Percentiles rank a stretch among this genome's conserved stretches.
These are phyloP conservation scores for Blastobotrys proliferans DNA, from an alignment of 1,139 yeast species.

Conservation along the genomic window DNA sequence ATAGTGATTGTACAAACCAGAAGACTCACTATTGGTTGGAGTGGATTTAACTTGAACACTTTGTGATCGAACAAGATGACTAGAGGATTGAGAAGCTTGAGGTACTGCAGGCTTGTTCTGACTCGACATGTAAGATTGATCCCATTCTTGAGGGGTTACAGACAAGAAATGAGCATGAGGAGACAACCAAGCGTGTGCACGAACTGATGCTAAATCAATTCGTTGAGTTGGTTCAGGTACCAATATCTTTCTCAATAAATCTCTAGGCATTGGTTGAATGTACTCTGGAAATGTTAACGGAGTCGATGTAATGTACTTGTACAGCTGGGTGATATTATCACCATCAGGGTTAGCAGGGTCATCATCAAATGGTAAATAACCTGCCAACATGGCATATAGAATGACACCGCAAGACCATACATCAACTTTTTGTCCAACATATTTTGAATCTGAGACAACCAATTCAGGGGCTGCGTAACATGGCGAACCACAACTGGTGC, in stretches of 20 bases:
- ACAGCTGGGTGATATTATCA: conserved; percentile 83
- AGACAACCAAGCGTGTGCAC: conserved; percentile 82
- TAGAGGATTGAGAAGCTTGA: conserved; percentile 11
- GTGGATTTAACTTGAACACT: conserved; percentile 25
- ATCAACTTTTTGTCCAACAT: conserved; percentile 92
- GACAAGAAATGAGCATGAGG: conserved; percentile 78
- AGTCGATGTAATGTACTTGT: conserved; percentile 86
- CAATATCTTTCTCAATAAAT: conserved; percentile 75
- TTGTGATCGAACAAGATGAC: conserved; percentile 23
- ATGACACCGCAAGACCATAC: conserved; percentile 97
- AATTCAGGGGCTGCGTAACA: conserved; percentile 98
- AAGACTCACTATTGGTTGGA: conserved; percentile 8
- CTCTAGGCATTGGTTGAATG: conserved; percentile 87
- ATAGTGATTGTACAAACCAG: conserved; percentile 10
- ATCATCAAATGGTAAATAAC: conserved; percentile 96
- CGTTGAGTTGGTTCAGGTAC: conserved; percentile 85
- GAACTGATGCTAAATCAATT: conserved; percentile 60
- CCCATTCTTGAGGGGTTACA: conserved; percentile 90
- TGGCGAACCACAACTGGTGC: conserved; percentile 95
- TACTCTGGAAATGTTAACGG: conserved; percentile 95
- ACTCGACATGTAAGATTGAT: conserved; percentile 33
- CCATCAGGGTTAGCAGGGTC: conserved; percentile 97
- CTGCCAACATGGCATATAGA: conserved; percentile 93
- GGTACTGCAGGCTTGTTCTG: conserved; percentile 13
- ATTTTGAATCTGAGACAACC: conserved; percentile 81